These are phyloP conservation scores for Trametes polyzona DNA, from an alignment of 1,284 basidiomycete genomes.

Conservation along the genomic window DNA sequence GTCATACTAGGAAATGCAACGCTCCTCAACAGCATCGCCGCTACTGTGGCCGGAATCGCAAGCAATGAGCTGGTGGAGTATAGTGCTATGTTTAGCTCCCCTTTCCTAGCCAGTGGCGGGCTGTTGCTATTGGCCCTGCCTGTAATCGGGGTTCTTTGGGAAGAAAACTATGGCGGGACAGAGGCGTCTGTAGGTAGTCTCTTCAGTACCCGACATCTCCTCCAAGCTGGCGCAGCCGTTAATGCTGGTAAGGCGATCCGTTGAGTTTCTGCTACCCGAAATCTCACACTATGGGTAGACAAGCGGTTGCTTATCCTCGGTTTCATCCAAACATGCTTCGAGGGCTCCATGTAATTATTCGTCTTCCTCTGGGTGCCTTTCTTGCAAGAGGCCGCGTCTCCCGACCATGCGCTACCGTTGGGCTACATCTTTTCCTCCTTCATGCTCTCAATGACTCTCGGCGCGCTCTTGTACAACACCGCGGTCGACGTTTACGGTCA, in stretches of 20 bases:
- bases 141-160: constrained; percentile 62
- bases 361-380: constrained; percentile 82
- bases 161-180: constrained; percentile 66
- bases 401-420: constrained; percentile 53
- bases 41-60: constrained; percentile 63
- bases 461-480: constrained; percentile 68
- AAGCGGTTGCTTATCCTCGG: constrained; percentile 68
- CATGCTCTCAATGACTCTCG: constrained; percentile 82
- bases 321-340: constrained; percentile 76
- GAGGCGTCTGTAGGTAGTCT: constrained; percentile 38
- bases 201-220: constrained; percentile 57
- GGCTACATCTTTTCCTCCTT: constrained; percentile 79
- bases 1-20: constrained; percentile 73
- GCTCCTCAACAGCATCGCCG: constrained; percentile 72
- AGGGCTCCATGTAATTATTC: constrained; percentile 82
- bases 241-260: constrained; percentile 48
- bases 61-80: constrained; percentile 62
- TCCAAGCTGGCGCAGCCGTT: constrained; percentile 62
- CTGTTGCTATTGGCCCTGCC: constrained; percentile 58
- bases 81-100: constrained; percentile 56
- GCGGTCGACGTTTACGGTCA: no score
- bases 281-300: no score
- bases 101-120: constrained; percentile 65
- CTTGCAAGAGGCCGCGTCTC: constrained; percentile 59
- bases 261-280: no score